Percentiles rank a stretch among this genome's conserved stretches.
These are phyloP conservation scores for Eucalyptus grandis DNA, from an alignment of 345 rosid genomes.

Conservation along the genomic window DNA sequence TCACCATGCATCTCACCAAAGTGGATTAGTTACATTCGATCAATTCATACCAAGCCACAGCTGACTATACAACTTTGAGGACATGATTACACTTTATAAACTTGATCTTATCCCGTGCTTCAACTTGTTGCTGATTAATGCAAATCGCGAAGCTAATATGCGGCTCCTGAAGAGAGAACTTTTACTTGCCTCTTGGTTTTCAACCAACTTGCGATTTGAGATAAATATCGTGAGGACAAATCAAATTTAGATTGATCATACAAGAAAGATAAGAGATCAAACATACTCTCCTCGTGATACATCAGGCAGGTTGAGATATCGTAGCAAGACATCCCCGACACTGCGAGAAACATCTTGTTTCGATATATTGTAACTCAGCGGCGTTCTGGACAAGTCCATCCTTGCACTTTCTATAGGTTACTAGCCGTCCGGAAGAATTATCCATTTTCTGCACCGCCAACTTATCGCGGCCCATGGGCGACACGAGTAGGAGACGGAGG, in stretches of 20 bases:
- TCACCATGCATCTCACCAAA: not conserved
- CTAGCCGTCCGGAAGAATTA: not conserved
- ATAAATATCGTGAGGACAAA: not conserved
- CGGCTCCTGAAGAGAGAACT: not conserved
- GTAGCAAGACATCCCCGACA: constrained; percentile 8
- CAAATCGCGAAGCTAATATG: not conserved
- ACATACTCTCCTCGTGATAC: not conserved
- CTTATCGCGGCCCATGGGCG: not conserved
- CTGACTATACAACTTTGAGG: not conserved
- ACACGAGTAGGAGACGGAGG: not conserved
- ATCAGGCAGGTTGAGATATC: not conserved
- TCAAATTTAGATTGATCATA: not conserved
- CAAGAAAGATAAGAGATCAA: not conserved
- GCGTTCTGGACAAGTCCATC: constrained; percentile 12
- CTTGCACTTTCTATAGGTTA: constrained; percentile 2
- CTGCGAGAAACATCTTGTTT: not conserved
- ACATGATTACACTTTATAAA: not conserved
- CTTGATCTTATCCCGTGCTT: constrained; percentile 4
- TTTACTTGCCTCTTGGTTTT: not conserved
- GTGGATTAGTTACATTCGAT: not conserved
- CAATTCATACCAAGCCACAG: not conserved
- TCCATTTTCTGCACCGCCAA: not conserved
- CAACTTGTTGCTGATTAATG: not conserved
- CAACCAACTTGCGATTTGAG: not conserved
- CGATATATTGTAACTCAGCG: not conserved